Conservation (phyloP, 805 yeast species). For the Pichia sporocuriosa region DNA sequence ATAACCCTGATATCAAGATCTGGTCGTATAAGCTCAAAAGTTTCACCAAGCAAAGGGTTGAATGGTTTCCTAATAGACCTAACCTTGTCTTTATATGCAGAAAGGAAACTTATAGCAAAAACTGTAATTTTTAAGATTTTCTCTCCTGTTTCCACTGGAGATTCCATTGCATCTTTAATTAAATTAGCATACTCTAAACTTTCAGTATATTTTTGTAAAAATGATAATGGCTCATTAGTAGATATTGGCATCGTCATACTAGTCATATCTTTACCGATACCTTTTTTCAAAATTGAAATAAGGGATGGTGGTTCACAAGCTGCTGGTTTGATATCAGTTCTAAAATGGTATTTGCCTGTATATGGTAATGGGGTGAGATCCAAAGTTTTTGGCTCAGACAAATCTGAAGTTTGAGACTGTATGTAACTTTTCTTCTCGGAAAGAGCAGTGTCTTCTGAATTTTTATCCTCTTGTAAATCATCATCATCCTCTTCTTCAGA, state of each 20-base stretch:
- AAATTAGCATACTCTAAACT: slow-evolving; percentile 67
- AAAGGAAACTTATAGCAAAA: slow-evolving; percentile 71
- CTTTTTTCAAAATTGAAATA: slow-evolving; percentile 72
- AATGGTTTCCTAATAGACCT: slow-evolving; percentile 85
- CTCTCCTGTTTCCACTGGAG: slow-evolving; percentile 45
- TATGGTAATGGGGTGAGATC: slow-evolving; percentile 67
- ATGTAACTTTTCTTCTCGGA: neutral
- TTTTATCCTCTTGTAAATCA: slow-evolving; percentile 1
- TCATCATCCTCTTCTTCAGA: neutral
- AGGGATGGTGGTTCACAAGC: slow-evolving; percentile 74
- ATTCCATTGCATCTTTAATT: slow-evolving; percentile 52
- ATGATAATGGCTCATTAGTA: slow-evolving; percentile 84
- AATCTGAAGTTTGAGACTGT: slow-evolving; percentile 1
- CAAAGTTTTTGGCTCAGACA: neutral
- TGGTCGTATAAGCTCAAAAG: slow-evolving; percentile 82
- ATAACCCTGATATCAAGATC: slow-evolving; percentile 69
- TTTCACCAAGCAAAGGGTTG: slow-evolving; percentile 91
- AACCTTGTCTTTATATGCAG: slow-evolving; percentile 65
- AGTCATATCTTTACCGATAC: slow-evolving; percentile 85
- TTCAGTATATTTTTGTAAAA: slow-evolving; percentile 76
- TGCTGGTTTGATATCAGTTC: slow-evolving; percentile 53
- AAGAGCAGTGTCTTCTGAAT: neutral
- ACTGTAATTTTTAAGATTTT: slow-evolving; percentile 64
- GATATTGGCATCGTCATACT: slow-evolving; percentile 91
- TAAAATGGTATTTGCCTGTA: slow-evolving; percentile 40